Base-by-base conservation (phyloP, 2,329 filamentous ascomycete genomes). In the Pseudogymnoascus destructans region DNA sequence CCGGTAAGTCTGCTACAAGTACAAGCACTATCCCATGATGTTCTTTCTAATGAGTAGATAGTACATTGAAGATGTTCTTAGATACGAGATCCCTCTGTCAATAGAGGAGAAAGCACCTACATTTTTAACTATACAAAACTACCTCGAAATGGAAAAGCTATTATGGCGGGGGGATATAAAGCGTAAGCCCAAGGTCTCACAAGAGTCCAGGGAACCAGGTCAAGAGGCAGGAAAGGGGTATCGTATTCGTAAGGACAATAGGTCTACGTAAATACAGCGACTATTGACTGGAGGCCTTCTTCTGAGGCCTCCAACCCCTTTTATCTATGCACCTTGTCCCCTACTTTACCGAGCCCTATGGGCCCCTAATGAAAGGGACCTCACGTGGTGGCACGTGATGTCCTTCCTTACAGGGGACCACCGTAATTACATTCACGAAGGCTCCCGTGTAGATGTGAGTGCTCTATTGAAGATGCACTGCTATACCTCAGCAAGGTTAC, bases 401-500 rank as follows among this genome's bases (percentile, higher is more conserved):
- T n/a, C n/a, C n/a, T n/a, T n/a, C n/a, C n/a, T n/a, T n/a, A n/a
- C n/a, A n/a, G n/a, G n/a, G 59, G 10, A 62, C 56, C 46, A 63
- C 56, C 30, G 61, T 40, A 62, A 63, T 21, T 63, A 61, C 15
- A 40, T 61, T 25, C 21, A 61, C 35, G 33, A 63, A 63, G 38
- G 40, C 36, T 63, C 33, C 56, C 35, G 52, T 61, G 25, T 63
- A 33, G 49, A 63, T 62, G 61, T 60, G 21, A 63, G 59, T 61
- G 25, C 49, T 55, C 19, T 63, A 19, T 60, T 63, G n/a, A 63
- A 63, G 56, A 59, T 63, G 15, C 25, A 63, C 59, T 62, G 27
- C 40, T 61, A 63, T 63, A 63, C 55, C 59, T 59, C 23, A 59
- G 40, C 23, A 62, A 62, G 57, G 59, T 57, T 62, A 62, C 17